Evolutionary conservation across 1,139 yeast species (phyloP).

Genomic region (Meyerozyma sp.): DNA sequence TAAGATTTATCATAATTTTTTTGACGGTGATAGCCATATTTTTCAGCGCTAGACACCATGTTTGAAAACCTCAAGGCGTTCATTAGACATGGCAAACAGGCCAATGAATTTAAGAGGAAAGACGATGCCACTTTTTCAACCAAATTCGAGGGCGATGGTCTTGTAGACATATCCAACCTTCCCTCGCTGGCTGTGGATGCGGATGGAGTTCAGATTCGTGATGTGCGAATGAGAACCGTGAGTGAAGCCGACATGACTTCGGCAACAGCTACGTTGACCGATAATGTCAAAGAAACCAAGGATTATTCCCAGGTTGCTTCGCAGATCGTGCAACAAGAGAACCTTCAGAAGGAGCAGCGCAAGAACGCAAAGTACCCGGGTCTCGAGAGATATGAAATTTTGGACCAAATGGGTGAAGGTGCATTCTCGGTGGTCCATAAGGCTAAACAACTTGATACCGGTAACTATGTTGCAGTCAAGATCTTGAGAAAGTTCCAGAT

Average conservation of each 20-base stretch:
- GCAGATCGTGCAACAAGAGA: constrained; percentile 62
- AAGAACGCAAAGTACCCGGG: constrained; percentile 41
- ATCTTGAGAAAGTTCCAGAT: constrained; percentile 50
- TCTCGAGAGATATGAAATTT: neutral
- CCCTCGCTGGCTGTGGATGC: neutral
- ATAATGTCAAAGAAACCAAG: constrained; percentile 13
- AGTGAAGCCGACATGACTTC: neutral
- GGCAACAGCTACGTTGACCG: neutral
- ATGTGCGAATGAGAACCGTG: constrained; percentile 1
- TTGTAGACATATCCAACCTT: constrained; percentile 1
- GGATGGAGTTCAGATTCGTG: neutral
- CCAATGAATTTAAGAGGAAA: constrained; percentile 37
- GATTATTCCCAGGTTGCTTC: constrained; percentile 50
- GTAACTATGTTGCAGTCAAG: constrained; percentile 28
- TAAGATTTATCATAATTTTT: neutral
- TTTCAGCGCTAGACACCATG: constrained; percentile 16
- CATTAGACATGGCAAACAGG: constrained; percentile 81
- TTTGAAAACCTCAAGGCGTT: constrained; percentile 68
- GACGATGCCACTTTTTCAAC: constrained; percentile 1
- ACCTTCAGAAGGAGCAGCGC: constrained; percentile 27
- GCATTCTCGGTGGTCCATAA: constrained; percentile 82
- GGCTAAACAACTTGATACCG: constrained; percentile 42
- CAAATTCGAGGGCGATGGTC: constrained; percentile 3
- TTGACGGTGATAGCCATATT: neutral
- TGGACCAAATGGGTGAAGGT: constrained; percentile 2